These are phyloP conservation scores for Urostyla sp. DNA, from an alignment of 73 alveolate species.

Conservation along the genomic window DNA sequence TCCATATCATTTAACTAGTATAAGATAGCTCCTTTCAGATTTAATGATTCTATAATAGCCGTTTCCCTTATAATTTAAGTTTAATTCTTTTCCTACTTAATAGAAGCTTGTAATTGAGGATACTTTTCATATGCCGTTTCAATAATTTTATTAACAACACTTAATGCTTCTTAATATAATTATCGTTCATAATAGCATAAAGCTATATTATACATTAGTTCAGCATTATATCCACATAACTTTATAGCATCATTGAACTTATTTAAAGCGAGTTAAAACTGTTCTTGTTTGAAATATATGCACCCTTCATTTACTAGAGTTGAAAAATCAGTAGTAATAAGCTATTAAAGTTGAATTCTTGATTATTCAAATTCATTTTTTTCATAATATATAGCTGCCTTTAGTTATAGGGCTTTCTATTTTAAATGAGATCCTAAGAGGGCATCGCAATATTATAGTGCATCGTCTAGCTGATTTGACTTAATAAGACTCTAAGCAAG, in stretches of 20 bases:
- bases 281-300: slow-evolving; percentile 63
- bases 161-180: slow-evolving; percentile 48
- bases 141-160: slow-evolving; percentile 43
- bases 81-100: slow-evolving; percentile 47
- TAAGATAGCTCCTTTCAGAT: slow-evolving; percentile 76
- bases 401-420: slow-evolving; percentile 52
- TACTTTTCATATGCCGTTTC: slow-evolving; percentile 61
- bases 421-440: slow-evolving; percentile 24
- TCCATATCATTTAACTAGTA: slow-evolving; percentile 63
- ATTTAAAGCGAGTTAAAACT: slow-evolving; percentile 49
- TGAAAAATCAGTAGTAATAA: slow-evolving; percentile 53
- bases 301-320: slow-evolving; percentile 70
- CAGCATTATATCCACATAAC: slow-evolving; percentile 64
- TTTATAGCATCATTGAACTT: slow-evolving; percentile 64
- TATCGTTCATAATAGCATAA: slow-evolving; percentile 60
- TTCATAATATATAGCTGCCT: slow-evolving; percentile 70
- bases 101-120: slow-evolving; percentile 45
- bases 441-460: slow-evolving; percentile 30
- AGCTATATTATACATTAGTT: slow-evolving; percentile 65
- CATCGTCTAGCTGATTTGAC: slow-evolving; percentile 35
- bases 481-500: slow-evolving; percentile 67
- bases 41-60: slow-evolving; percentile 76
- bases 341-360: slow-evolving; percentile 40
- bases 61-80: slow-evolving; percentile 68
- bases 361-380: slow-evolving; percentile 64